Conservation (phyloP, 1,284 basidiomycete species). For the Cryptococcus deneoformans region DNA sequence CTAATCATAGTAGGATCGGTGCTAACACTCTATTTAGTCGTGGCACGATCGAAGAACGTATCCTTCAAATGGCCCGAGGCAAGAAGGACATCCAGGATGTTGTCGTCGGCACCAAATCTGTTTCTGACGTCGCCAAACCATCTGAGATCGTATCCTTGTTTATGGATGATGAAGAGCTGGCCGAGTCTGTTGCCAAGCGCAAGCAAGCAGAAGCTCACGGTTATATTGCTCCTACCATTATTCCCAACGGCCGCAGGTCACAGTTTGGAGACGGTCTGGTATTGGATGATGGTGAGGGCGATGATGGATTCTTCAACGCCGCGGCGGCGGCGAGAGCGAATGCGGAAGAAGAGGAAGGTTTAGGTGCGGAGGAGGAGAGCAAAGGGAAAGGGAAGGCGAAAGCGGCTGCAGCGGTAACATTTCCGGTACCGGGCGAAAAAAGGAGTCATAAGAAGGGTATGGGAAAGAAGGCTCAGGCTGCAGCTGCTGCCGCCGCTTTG, state of each 20-base stretch:
- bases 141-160: slow-evolving; percentile 96
- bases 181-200: slow-evolving; percentile 48
- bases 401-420: neutral
- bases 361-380: slow-evolving; percentile 16
- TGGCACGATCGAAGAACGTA: slow-evolving; percentile 98
- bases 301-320: slow-evolving; percentile 43
- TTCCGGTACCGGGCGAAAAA: neutral
- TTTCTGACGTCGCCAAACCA: slow-evolving; percentile 87
- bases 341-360: slow-evolving; percentile 33
- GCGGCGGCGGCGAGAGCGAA: slow-evolving; percentile 16
- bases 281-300: slow-evolving; percentile 30
- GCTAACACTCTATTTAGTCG: slow-evolving; percentile 55
- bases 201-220: slow-evolving; percentile 49
- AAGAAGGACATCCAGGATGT: slow-evolving; percentile 99
- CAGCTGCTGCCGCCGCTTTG: slow-evolving; percentile 15
- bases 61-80: slow-evolving; percentile 87
- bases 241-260: slow-evolving; percentile 8
- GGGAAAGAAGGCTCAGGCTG: slow-evolving; percentile 7
- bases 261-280: slow-evolving; percentile 39
- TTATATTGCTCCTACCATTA: slow-evolving; percentile 25
- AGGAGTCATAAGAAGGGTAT: slow-evolving; percentile 11
- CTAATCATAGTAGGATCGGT: neutral
- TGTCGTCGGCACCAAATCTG: slow-evolving; percentile 95
- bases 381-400: slow-evolving; percentile 3
- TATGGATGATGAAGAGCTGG: slow-evolving; percentile 77